These are phyloP conservation scores for Candida sithepensis DNA, from an alignment of 805 yeast genomes.

Conservation along the genomic window DNA sequence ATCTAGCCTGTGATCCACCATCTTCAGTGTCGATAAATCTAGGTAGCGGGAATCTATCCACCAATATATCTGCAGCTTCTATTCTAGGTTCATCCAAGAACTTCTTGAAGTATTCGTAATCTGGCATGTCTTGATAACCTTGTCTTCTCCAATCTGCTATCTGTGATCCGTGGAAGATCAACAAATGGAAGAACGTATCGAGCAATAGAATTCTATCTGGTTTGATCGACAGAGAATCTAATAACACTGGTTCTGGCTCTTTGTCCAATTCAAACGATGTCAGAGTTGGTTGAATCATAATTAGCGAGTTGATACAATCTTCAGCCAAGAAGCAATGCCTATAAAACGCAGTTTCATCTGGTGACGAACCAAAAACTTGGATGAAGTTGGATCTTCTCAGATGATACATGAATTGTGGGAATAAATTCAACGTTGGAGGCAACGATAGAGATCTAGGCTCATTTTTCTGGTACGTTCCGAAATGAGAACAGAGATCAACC, in stretches of 20 bases:
- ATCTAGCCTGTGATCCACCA: slow-evolving; percentile 74
- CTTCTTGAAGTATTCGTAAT: slow-evolving; percentile 54
- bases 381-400: slow-evolving; percentile 63
- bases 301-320: slow-evolving; percentile 55
- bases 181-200: slow-evolving; percentile 67
- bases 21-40: slow-evolving; percentile 71
- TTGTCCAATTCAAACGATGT: slow-evolving; percentile 52
- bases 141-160: slow-evolving; percentile 66
- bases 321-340: slow-evolving; percentile 61
- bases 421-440: slow-evolving; percentile 45
- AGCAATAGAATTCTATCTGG: slow-evolving; percentile 54
- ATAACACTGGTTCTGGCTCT: slow-evolving; percentile 61
- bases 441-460: slow-evolving; percentile 47
- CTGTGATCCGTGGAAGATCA: slow-evolving; percentile 63
- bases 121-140: slow-evolving; percentile 59
- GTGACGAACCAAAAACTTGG: slow-evolving; percentile 65
- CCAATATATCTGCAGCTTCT: slow-evolving; percentile 62
- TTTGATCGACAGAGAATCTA: slow-evolving; percentile 61
- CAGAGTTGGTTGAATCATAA: slow-evolving; percentile 69
- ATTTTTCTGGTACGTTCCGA: slow-evolving; percentile 46
- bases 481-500: slow-evolving; percentile 43
- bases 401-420: slow-evolving; percentile 68
- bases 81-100: slow-evolving; percentile 59
- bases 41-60: slow-evolving; percentile 69
- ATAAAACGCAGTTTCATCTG: slow-evolving; percentile 66